Evolutionary conservation across 2,329 filamentous ascomycete species (phyloP).

Genomic region (Trichoderma koningii): DNA sequence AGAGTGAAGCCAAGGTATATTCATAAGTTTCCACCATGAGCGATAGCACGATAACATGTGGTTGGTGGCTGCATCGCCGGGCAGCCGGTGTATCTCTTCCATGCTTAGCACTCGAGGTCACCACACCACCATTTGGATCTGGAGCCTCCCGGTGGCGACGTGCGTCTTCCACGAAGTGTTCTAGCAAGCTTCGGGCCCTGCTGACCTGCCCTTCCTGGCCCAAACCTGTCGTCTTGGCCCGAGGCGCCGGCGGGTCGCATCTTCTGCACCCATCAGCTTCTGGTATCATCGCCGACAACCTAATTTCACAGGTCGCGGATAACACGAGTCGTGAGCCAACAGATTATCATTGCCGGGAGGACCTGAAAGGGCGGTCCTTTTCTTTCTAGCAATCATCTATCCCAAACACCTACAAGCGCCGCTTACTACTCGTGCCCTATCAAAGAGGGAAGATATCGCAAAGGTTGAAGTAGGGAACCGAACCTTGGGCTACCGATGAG

Average conservation of each 20-base stretch:
- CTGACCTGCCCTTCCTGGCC: conserved; percentile 25
- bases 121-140: conserved; percentile 17
- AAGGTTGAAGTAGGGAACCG: not conserved
- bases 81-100: conserved; percentile 9
- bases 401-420: conserved; percentile 3
- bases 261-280: conserved; percentile 11
- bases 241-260: conserved; percentile 21
- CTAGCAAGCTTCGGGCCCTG: conserved; percentile 27
- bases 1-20: not conserved
- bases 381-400: not conserved
- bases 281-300: conserved; percentile 25
- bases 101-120: conserved; percentile 2
- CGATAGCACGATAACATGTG: conserved; percentile 20
- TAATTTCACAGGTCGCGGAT: conserved; percentile 13
- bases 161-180: conserved; percentile 27
- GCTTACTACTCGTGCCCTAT: not conserved
- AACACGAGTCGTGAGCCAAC: conserved; percentile 21
- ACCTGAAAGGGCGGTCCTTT: not conserved
- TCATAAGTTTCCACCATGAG: not conserved
- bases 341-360: not conserved
- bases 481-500: too few relatives aligned
- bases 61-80: conserved; percentile 26
- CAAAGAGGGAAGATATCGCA: not conserved
- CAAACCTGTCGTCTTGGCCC: conserved; percentile 23
- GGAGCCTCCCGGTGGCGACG: conserved; percentile 21